These are phyloP conservation scores for Punctularia strigosozonata DNA, from an alignment of 768 basidiomycete genomes.

Conservation along the genomic window DNA sequence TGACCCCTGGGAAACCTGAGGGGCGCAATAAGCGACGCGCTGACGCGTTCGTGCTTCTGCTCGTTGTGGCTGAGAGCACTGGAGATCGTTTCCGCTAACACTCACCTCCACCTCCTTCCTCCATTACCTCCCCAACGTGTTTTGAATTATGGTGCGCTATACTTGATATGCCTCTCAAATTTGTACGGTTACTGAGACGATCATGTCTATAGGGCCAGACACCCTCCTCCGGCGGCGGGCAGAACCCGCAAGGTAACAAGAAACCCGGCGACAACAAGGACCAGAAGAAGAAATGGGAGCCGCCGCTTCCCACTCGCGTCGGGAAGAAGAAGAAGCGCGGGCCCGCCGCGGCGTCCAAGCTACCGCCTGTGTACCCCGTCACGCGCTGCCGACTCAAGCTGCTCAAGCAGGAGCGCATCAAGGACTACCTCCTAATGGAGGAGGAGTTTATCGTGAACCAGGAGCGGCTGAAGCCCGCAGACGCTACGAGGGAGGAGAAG, in stretches of 20 bases:
- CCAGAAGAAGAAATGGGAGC: slow-evolving; percentile 94
- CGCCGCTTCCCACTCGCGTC: slow-evolving; percentile 90
- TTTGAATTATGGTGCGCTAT: too few relatives aligned
- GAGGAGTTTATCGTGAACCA: slow-evolving; percentile 92
- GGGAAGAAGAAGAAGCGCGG: slow-evolving; percentile 94
- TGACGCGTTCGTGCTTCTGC: too few relatives aligned
- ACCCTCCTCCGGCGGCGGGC: slow-evolving; percentile 28
- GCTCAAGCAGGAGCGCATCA: slow-evolving; percentile 95
- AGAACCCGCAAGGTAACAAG: slow-evolving; percentile 32
- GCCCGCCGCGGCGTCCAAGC: slow-evolving; percentile 82
- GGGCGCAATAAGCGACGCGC: too few relatives aligned
- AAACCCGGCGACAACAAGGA: slow-evolving; percentile 38
- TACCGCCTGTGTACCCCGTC: slow-evolving; percentile 88
- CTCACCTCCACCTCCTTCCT: too few relatives aligned
- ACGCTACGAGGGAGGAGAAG: slow-evolving; percentile 84
- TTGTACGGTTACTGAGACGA: too few relatives aligned
- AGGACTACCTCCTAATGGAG: slow-evolving; percentile 93
- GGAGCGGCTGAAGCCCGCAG: slow-evolving; percentile 81
- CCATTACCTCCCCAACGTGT: too few relatives aligned
- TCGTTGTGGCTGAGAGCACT: too few relatives aligned
- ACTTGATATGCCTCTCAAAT: too few relatives aligned
- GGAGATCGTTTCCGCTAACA: too few relatives aligned
- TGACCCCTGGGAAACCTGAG: too few relatives aligned
- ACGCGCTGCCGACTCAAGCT: slow-evolving; percentile 92
- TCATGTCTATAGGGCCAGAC: too few relatives aligned